Percentiles rank a stretch among this genome's conserved stretches.
These are phyloP conservation scores for Piromyces finnis DNA, from an alignment of 192 early-diverging fungal species.

Conservation along the genomic window DNA sequence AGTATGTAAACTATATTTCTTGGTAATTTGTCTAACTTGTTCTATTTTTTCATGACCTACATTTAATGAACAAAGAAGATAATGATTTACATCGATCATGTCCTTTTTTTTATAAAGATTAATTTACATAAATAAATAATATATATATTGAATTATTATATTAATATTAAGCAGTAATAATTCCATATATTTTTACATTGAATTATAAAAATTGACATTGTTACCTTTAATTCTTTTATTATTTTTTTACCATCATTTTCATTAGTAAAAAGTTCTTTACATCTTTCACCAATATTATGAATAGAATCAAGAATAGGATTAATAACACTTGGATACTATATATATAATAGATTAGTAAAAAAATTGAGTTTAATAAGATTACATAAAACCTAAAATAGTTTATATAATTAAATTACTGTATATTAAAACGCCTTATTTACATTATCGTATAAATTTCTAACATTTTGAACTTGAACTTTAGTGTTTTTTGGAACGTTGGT, in stretches of 20 bases:
- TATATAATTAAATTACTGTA: too few species aligned
- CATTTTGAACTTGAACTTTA: slow-evolving; percentile 61
- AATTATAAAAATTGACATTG: background rate
- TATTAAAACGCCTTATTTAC: too few species aligned
- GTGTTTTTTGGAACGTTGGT: slow-evolving; percentile 82
- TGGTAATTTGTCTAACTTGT: slow-evolving; percentile 45
- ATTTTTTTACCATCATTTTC: background rate
- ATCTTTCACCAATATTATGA: slow-evolving; percentile 26
- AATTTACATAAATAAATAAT: too few species aligned
- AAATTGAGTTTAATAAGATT: too few species aligned
- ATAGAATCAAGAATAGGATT: slow-evolving; percentile 51
- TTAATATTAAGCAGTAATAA: too few species aligned
- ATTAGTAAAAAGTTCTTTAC: slow-evolving; percentile 11
- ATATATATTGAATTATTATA: too few species aligned
- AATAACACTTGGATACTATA: slow-evolving; percentile 34
- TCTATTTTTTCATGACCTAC: slow-evolving; percentile 76
- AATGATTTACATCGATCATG: slow-evolving; percentile 72
- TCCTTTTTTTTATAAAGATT: too few species aligned
- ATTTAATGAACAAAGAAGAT: slow-evolving; percentile 52
- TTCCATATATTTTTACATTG: too few species aligned
- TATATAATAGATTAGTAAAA: too few species aligned
- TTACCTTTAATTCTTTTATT: slow-evolving; percentile 8
- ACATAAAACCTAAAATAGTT: too few species aligned
- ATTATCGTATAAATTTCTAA: slow-evolving; percentile 30
- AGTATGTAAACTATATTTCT: slow-evolving; percentile 35